Base-by-base conservation (phyloP, 2,329 filamentous ascomycete species). In the Pestalotiopsis sp. region DNA sequence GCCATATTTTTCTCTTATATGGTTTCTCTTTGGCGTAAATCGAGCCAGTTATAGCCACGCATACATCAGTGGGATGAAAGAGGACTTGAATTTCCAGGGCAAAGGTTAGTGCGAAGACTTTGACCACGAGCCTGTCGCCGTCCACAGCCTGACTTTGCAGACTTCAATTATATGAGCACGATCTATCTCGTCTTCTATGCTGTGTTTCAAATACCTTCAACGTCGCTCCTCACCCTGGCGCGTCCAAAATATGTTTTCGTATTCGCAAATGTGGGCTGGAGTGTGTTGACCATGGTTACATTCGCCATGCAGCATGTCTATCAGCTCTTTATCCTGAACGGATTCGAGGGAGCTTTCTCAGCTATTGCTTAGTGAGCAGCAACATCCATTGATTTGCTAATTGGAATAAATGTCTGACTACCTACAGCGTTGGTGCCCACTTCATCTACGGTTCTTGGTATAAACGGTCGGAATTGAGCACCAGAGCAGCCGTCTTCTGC, bases 391-490 rank as follows among this genome's bases (percentile, higher is more conserved):
- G 76, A 78, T 66, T 31, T 31, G 7, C 7, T 36, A 9, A 36
- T 9, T 9, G 31, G 31, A 6, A 36, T 36, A 1, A 36, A 36
- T 9, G 7, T 36, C 40, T 64, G n/a, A 52, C 25, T n/a, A 7
- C 11, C 2, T 11, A 40, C 20, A 80, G 78, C 65, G 80, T 82
- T 0, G 82, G 82, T 0, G 82, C 80, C 0, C 81, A 83, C 59
- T 83, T 83, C 68, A 81, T 83, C 36, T 81, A 83, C 59, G 82
- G 79, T 0, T 81, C 79, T 3, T 83, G 82, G 82, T 84, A 83
- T 67, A 81, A 80, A 65, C 79, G 79, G 62, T 80, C 80, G 0
- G 82, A 84, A 67, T 76, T 84, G 4, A 82, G 80, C 0, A 82
- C 77, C 3, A 73, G 80, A 27, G 79, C 80, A n/a, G 79, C 80